Evolutionary conservation across 2,329 filamentous ascomycete species (phyloP).

Genomic region (Cucurbitaria berberidis): DNA sequence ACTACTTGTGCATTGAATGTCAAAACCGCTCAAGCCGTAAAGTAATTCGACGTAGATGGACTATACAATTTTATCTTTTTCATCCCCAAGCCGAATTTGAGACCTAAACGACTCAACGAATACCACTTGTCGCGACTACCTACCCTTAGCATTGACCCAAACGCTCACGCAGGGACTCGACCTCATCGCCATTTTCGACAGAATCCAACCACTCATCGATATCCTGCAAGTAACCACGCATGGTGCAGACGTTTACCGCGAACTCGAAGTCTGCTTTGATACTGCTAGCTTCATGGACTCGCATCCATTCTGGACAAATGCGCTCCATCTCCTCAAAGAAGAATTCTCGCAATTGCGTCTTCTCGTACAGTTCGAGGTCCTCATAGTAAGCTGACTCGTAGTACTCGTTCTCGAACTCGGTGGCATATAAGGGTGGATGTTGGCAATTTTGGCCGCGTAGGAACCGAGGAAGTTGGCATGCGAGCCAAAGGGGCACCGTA

Average conservation of each 20-base stretch:
- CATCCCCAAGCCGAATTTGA: background rate
- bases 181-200: background rate
- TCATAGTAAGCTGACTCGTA: slow-evolving; percentile 3
- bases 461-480: slow-evolving; percentile 17
- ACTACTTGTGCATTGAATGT: no score
- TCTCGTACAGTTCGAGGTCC: slow-evolving; percentile 10
- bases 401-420: background rate
- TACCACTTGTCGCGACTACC: background rate
- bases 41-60: no score
- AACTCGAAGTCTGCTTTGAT: slow-evolving; percentile 7
- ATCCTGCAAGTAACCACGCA: background rate
- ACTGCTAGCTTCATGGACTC: background rate
- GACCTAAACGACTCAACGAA: background rate
- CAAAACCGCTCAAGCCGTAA: no score
- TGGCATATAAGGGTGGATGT: background rate
- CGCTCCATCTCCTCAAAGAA: slow-evolving; percentile 22
- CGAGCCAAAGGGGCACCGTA: slow-evolving; percentile 12
- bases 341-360: slow-evolving; percentile 9
- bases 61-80: background rate
- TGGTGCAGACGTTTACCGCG: background rate
- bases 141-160: background rate
- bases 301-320: slow-evolving; percentile 13
- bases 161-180: background rate
- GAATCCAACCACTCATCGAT: background rate
- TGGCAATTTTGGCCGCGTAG: background rate